Percentiles rank a stretch among this genome's conserved stretches.
phyloP scores from a whole-genome alignment of 164 flowering plant species.

The Nelumbo lutea region DNA sequence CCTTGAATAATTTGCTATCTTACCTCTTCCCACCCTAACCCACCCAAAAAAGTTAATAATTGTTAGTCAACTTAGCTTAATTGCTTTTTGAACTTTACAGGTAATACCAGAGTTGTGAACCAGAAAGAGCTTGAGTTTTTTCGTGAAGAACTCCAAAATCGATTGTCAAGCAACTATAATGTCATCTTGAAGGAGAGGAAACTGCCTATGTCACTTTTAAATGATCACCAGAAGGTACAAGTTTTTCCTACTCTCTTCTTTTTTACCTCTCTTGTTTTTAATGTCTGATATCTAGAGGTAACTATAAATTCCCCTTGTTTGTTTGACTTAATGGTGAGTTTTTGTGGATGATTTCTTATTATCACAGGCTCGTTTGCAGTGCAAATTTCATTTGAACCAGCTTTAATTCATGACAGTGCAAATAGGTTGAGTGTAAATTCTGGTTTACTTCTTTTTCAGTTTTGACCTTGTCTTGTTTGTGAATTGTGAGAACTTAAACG shows the following conservation, averaged over 20 bases:
- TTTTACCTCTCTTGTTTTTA: not conserved
- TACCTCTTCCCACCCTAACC: too few relatives aligned
- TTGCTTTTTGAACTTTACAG: constrained; percentile 26
- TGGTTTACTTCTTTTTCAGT: too few relatives aligned
- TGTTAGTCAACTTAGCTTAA: not conserved
- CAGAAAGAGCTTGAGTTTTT: constrained; percentile 87
- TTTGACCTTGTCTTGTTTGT: too few relatives aligned
- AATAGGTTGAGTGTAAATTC: too few relatives aligned
- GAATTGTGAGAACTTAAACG: too few relatives aligned
- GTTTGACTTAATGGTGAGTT: too few relatives aligned
- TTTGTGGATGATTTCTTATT: too few relatives aligned
- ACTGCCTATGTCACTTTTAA: constrained; percentile 78
- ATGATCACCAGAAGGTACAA: constrained; percentile 82
- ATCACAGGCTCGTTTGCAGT: too few relatives aligned
- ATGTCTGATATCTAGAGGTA: not conserved
- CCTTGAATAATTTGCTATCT: too few relatives aligned
- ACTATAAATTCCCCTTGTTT: not conserved
- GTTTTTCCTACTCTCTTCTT: not conserved
- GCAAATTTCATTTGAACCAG: too few relatives aligned
- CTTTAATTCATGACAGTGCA: too few relatives aligned
- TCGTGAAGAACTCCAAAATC: constrained; percentile 70
- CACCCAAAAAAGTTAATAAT: too few relatives aligned
- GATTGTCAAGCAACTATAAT: constrained; percentile 76
- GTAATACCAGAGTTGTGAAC: constrained; percentile 76
- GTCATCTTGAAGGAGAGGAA: constrained; percentile 82